phyloP scores from a whole-genome alignment of 768 basidiomycete genomes.

The Leccinellum rugosiceps region DNA sequence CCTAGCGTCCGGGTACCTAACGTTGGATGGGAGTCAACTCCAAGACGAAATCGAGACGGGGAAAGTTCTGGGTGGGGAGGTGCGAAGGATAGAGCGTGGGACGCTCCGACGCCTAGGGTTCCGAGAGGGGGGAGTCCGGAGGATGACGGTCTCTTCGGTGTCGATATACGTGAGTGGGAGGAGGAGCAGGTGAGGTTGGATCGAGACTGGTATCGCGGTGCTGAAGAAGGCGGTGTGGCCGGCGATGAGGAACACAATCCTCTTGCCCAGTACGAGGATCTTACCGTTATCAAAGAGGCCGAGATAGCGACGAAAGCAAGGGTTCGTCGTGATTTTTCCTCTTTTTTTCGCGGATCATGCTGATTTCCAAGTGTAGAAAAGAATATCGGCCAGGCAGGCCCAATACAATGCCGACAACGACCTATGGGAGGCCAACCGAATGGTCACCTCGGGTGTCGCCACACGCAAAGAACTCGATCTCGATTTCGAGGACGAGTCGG shows the following conservation, averaged over 20 bases:
- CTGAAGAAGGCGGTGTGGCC: conserved; percentile 81
- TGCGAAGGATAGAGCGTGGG: conserved; percentile 60
- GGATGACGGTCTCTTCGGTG: conserved; percentile 56
- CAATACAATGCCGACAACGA: conserved; percentile 99
- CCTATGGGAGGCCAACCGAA: conserved; percentile 97
- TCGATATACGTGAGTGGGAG: conserved; percentile 92
- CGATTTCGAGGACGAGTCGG: conserved; percentile 95
- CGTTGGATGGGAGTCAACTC: conserved; percentile 93
- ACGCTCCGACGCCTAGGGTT: conserved; percentile 77
- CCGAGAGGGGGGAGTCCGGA: conserved; percentile 68
- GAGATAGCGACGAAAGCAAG: conserved; percentile 76
- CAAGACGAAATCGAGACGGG: conserved; percentile 52
- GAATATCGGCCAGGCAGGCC: conserved; percentile 90
- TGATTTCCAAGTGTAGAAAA: conserved; percentile 50
- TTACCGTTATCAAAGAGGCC: conserved; percentile 62
- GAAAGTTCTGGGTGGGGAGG: conserved; percentile 64
- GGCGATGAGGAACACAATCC: conserved; percentile 93
- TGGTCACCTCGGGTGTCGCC: conserved; percentile 93
- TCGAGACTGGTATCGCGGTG: conserved; percentile 94
- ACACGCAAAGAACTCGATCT: conserved; percentile 84
- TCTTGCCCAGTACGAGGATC: conserved; percentile 89
- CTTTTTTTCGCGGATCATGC: background rate
- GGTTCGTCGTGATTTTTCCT: conserved; percentile 38
- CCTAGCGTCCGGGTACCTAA: conserved; percentile 90
- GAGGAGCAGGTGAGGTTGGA: conserved; percentile 92